These are phyloP conservation scores for Trichoderma asperellum DNA, from an alignment of 2,329 filamentous ascomycete species.

Conservation along the genomic window DNA sequence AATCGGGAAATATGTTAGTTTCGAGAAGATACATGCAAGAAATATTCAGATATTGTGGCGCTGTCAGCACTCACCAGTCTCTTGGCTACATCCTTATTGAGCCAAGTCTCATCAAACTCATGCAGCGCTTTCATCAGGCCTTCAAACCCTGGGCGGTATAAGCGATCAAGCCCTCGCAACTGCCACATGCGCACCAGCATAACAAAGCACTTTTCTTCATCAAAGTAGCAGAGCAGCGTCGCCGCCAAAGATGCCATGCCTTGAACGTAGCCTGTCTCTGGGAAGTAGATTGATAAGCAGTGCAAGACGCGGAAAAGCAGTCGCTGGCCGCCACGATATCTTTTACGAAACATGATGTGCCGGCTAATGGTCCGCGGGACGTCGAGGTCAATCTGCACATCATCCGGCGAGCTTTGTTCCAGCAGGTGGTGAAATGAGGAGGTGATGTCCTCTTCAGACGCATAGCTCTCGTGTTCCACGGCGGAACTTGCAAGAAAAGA, in stretches of 20 bases:
- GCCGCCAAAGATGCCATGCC: constrained; percentile 95
- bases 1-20: background rate
- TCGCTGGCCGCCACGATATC: constrained; percentile 90
- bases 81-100: constrained; percentile 76
- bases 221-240: constrained; percentile 93
- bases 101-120: constrained; percentile 85
- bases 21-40: background rate
- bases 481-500: constrained; percentile 84
- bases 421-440: constrained; percentile 74
- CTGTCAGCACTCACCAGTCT: constrained; percentile 70
- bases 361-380: constrained; percentile 92
- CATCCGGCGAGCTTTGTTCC: constrained; percentile 76
- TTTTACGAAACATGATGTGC: constrained; percentile 94
- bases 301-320: constrained; percentile 92
- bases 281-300: constrained; percentile 87
- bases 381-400: constrained; percentile 96
- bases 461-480: constrained; percentile 61
- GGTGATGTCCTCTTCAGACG: constrained; percentile 72
- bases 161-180: constrained; percentile 78
- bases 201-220: constrained; percentile 90
- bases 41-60: background rate
- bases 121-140: constrained; percentile 84
- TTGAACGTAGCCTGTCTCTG: constrained; percentile 92
- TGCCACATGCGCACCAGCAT: constrained; percentile 97
- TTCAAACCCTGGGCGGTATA: constrained; percentile 83